A percentile compares a stretch with the other conserved stretches of the same genome.
phyloP scores from a whole-genome alignment of 768 basidiomycete genomes.

The Termitomyces eurrhizus region DNA sequence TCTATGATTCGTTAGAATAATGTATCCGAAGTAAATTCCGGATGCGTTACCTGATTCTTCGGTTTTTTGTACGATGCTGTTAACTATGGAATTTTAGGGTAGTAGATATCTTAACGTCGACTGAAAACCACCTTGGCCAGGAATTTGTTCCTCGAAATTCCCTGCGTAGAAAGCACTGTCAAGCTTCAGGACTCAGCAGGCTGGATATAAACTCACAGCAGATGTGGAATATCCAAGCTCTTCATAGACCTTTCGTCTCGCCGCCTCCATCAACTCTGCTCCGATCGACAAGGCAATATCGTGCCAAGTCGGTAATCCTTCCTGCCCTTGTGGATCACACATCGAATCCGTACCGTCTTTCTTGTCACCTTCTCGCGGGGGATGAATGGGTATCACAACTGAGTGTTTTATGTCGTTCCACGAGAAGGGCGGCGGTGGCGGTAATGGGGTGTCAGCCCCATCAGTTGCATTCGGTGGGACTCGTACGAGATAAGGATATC shows the following conservation, averaged over 20 bases:
- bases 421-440: conserved; percentile 58
- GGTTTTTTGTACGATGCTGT: conserved; percentile 91
- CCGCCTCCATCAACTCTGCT: conserved; percentile 79
- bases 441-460: conserved; percentile 75
- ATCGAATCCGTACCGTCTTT: conserved; percentile 6
- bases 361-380: conserved; percentile 22
- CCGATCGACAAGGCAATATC: conserved; percentile 89
- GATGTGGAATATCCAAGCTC: conserved; percentile 91
- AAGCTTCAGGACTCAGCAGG: background rate
- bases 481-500: conserved; percentile 72
- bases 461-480: conserved; percentile 65
- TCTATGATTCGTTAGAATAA: conserved; percentile 40
- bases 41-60: conserved; percentile 64
- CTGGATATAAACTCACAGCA: conserved; percentile 50
- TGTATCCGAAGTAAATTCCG: background rate
- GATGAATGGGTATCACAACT: conserved; percentile 60
- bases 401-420: conserved; percentile 64
- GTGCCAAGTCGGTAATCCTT: conserved; percentile 67
- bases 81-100: conserved; percentile 45
- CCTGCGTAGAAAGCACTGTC: conserved; percentile 37
- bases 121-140: conserved; percentile 73
- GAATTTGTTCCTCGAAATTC: conserved; percentile 91
- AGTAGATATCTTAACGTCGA: background rate
- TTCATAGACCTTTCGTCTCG: conserved; percentile 61
- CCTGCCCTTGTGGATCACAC: conserved; percentile 15